These are phyloP conservation scores for Mycena rosella DNA, from an alignment of 768 basidiomycete genomes.

Conservation along the genomic window DNA sequence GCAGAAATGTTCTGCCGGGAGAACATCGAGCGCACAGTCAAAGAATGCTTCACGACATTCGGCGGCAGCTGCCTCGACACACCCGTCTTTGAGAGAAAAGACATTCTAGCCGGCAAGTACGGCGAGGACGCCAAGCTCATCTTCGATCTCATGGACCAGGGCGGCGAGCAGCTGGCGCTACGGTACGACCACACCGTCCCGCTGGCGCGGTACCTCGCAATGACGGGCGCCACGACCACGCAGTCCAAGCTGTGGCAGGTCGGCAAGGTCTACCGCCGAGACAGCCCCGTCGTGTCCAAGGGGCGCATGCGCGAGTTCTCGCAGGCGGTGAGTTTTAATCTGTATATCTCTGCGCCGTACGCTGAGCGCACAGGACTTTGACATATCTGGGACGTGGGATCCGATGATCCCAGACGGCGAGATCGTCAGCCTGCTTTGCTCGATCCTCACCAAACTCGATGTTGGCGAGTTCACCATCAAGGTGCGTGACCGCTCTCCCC, in stretches of 20 bases:
- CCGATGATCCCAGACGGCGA: slow-evolving; percentile 98
- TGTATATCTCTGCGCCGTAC: background rate
- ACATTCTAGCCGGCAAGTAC: slow-evolving; percentile 95
- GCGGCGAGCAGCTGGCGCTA: slow-evolving; percentile 94
- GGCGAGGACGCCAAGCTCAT: slow-evolving; percentile 98
- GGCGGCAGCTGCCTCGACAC: slow-evolving; percentile 96
- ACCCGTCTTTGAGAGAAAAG: slow-evolving; percentile 98
- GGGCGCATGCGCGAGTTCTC: slow-evolving; percentile 99
- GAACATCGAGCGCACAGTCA: slow-evolving; percentile 90
- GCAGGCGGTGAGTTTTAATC: slow-evolving; percentile 78
- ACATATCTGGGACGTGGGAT: slow-evolving; percentile 93
- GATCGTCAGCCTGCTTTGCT: slow-evolving; percentile 83
- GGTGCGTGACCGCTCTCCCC: slow-evolving; percentile 51
- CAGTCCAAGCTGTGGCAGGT: slow-evolving; percentile 95
- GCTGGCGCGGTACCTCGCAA: slow-evolving; percentile 94
- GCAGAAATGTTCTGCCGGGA: slow-evolving; percentile 93
- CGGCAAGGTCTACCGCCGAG: slow-evolving; percentile 98
- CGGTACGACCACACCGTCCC: slow-evolving; percentile 98
- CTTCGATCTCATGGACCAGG: slow-evolving; percentile 97
- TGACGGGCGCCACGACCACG: slow-evolving; percentile 85
- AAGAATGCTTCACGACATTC: slow-evolving; percentile 87
- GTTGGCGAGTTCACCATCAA: slow-evolving; percentile 97
- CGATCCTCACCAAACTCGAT: slow-evolving; percentile 84
- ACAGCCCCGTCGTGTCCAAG: slow-evolving; percentile 97
- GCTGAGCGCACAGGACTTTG: slow-evolving; percentile 82